Conservation (phyloP, 768 basidiomycete genomes). For the Trichaptum fuscoviolaceum region DNA sequence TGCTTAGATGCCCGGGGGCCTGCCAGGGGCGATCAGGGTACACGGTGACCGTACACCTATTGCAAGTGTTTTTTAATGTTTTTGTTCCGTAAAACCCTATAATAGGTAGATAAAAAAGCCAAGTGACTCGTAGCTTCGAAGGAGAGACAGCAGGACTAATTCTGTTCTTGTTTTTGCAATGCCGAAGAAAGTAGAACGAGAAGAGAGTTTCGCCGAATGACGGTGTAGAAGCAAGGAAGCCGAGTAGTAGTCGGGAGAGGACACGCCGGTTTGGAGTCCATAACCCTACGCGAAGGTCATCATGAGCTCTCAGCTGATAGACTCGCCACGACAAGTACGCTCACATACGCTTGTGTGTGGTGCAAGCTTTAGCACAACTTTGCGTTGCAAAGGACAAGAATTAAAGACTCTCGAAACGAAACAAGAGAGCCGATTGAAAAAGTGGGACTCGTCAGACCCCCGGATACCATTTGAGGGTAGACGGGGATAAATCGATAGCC, state of each 20-base stretch:
- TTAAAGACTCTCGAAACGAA: no score
- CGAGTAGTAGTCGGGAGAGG: background rate
- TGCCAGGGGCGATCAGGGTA: background rate
- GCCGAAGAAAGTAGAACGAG: background rate
- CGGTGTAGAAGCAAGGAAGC: background rate
- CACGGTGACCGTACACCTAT: background rate
- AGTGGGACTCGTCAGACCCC: background rate
- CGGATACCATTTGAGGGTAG: background rate
- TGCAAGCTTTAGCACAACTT: background rate
- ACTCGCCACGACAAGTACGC: background rate
- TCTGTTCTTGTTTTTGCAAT: background rate
- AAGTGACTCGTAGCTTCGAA: background rate
- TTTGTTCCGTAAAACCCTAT: background rate
- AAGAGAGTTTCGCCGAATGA: background rate
- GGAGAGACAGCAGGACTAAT: background rate
- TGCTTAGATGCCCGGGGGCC: background rate
- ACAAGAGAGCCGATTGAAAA: background rate
- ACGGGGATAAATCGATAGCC: background rate
- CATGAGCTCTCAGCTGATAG: background rate
- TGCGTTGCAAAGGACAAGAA: background rate
- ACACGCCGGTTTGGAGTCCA: background rate
- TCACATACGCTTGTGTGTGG: background rate
- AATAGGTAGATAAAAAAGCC: no score
- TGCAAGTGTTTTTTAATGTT: background rate
- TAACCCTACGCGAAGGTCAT: background rate